phyloP scores from a whole-genome alignment of 2,329 filamentous ascomycete species.

The Aschersonia sp. region DNA sequence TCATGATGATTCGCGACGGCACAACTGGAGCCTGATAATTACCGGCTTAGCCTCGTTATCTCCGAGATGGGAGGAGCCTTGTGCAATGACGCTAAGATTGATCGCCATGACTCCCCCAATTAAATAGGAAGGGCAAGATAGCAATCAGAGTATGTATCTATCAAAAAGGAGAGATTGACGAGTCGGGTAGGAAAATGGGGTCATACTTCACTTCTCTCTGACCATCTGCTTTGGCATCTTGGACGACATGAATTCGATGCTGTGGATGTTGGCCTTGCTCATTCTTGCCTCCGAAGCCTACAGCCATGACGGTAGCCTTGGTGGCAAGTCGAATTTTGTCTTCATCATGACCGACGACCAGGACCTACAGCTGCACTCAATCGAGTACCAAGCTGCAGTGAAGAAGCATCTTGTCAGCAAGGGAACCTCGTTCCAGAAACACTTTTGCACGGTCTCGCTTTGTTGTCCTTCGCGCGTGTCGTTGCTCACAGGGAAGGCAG shows the following conservation, averaged over 20 bases:
- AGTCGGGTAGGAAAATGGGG: too few relatives aligned
- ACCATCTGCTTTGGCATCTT: too few relatives aligned
- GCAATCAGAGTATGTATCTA: too few relatives aligned
- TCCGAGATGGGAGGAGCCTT: too few relatives aligned
- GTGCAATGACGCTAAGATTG: too few relatives aligned
- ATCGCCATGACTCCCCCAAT: too few relatives aligned
- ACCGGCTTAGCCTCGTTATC: too few relatives aligned
- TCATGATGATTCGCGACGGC: too few relatives aligned
- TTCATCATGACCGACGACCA: conserved; percentile 59
- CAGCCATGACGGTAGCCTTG: not conserved
- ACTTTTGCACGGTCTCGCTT: conserved; percentile 52
- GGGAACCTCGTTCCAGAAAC: conserved; percentile 44
- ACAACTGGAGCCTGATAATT: too few relatives aligned
- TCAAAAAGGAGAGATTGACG: too few relatives aligned
- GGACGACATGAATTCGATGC: not conserved
- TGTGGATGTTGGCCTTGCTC: not conserved
- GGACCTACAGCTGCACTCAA: conserved; percentile 44
- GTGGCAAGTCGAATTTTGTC: conserved; percentile 35
- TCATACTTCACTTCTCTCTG: too few relatives aligned
- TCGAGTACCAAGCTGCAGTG: conserved; percentile 45
- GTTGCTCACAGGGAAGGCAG: conserved; percentile 49
- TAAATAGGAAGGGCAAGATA: too few relatives aligned
- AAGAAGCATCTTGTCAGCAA: conserved; percentile 39
- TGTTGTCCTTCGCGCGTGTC: conserved; percentile 56
- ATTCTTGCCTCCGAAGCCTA: not conserved